Conservation (phyloP, 2,329 filamentous ascomycete genomes). For the Alternaria ethzedia region DNA sequence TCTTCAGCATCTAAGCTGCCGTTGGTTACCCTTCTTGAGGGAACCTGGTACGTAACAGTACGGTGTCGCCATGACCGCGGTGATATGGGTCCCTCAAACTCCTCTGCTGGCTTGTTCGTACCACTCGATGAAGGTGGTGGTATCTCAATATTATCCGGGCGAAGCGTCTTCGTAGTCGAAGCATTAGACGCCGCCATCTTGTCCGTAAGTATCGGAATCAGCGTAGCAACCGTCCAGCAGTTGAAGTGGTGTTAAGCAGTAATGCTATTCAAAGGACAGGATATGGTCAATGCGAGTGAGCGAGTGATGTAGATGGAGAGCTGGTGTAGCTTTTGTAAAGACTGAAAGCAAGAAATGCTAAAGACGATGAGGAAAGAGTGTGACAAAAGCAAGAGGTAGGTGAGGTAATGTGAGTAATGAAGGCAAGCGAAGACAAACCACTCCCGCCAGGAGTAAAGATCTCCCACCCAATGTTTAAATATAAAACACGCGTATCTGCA, state of each 20-base stretch:
- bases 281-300: constrained; percentile 9
- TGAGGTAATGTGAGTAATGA: background rate
- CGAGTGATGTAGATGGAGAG: background rate
- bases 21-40: constrained; percentile 36
- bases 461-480: constrained; percentile 19
- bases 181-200: constrained; percentile 37
- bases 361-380: background rate
- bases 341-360: background rate
- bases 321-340: constrained; percentile 2
- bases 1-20: constrained; percentile 58
- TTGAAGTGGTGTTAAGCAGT: constrained; percentile 7
- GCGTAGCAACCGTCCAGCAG: constrained; percentile 43
- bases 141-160: constrained; percentile 40
- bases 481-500: constrained; percentile 20
- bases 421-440: background rate
- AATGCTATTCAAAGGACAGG: background rate
- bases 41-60: constrained; percentile 33
- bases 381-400: background rate
- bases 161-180: constrained; percentile 39
- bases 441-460: constrained; percentile 10
- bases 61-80: constrained; percentile 43
- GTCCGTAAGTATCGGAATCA: constrained; percentile 2
- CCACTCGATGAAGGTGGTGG: constrained; percentile 31
- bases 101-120: constrained; percentile 10
- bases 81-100: constrained; percentile 33